phyloP scores from a whole-genome alignment of 1,284 basidiomycete species.

The Tilletiaria anomala region DNA sequence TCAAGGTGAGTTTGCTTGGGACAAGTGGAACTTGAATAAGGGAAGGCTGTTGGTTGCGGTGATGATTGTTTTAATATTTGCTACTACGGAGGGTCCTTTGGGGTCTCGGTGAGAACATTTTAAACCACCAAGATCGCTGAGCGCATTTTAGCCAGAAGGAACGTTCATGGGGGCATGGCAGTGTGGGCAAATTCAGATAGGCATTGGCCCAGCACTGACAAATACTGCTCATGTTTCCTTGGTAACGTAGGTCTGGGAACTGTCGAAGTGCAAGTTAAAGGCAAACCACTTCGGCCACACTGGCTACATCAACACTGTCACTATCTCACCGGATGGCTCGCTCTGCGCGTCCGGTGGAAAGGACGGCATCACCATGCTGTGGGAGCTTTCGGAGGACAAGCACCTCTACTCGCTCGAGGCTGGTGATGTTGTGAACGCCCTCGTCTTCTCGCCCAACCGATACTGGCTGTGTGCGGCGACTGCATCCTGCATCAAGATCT shows the following conservation, averaged over 20 bases:
- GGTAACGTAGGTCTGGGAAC: constrained; percentile 79
- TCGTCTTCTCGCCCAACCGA: constrained; percentile 79
- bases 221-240: background rate
- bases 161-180: background rate
- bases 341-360: constrained; percentile 98
- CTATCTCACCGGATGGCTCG: constrained; percentile 96
- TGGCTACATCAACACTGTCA: constrained; percentile 97
- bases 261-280: constrained; percentile 99
- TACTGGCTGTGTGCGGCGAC: constrained; percentile 99
- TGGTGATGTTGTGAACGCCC: constrained; percentile 94
- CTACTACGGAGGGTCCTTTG: constrained; percentile 63
- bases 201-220: background rate
- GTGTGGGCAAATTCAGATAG: background rate
- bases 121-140: constrained; percentile 66
- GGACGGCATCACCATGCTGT: constrained; percentile 96
- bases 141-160: constrained; percentile 16
- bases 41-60: constrained; percentile 33
- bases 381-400: constrained; percentile 99
- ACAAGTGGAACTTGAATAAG: constrained; percentile 42
- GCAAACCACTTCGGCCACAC: constrained; percentile 99
- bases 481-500: constrained; percentile 84
- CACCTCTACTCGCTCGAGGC: constrained; percentile 99
- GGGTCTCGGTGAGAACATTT: constrained; percentile 52
- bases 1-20: constrained; percentile 61
- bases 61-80: constrained; percentile 51